Conservation (phyloP, 2,329 filamentous ascomycete genomes). For the Stachybotrys echinatus region DNA sequence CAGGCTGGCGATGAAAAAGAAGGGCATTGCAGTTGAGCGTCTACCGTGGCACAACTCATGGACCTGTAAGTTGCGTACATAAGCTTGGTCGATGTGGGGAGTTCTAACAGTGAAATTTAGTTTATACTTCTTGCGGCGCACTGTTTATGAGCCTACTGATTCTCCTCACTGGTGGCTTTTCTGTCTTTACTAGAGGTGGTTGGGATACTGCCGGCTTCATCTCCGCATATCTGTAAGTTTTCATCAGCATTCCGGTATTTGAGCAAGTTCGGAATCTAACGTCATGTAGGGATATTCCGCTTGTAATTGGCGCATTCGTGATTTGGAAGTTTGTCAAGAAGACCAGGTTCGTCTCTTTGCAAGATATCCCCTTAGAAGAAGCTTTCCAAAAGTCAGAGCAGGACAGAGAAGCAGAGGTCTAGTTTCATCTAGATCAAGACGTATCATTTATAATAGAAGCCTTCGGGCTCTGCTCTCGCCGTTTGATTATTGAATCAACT, state of each 20-base stretch:
- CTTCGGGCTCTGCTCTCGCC: no score
- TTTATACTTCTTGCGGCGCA: conserved; percentile 55
- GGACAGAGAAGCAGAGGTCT: no score
- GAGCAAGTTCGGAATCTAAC: conserved; percentile 7
- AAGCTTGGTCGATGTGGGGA: no score
- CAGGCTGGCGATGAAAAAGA: conserved; percentile 46
- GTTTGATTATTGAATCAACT: no score
- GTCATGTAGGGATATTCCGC: conserved; percentile 47
- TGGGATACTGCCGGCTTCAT: conserved; percentile 55
- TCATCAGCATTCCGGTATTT: conserved; percentile 1
- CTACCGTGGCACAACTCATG: conserved; percentile 61
- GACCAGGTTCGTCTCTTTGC: conserved; percentile 47
- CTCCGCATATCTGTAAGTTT: conserved; percentile 55
- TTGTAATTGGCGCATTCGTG: conserved; percentile 50
- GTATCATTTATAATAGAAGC: no score
- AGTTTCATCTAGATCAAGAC: no score
- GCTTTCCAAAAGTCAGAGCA: conserved; percentile 47
- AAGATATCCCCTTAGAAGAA: conserved; percentile 44
- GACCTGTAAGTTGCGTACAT: conserved; percentile 42
- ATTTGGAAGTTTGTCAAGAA: conserved; percentile 64
- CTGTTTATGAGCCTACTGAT: conserved; percentile 59
- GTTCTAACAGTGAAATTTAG: conserved; percentile 24
- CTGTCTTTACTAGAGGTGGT: conserved; percentile 54
- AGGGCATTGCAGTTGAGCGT: conserved; percentile 42
- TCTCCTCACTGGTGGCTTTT: conserved; percentile 65